These are phyloP conservation scores for Didymella glomerata DNA, from an alignment of 2,329 filamentous ascomycete species.

Conservation along the genomic window DNA sequence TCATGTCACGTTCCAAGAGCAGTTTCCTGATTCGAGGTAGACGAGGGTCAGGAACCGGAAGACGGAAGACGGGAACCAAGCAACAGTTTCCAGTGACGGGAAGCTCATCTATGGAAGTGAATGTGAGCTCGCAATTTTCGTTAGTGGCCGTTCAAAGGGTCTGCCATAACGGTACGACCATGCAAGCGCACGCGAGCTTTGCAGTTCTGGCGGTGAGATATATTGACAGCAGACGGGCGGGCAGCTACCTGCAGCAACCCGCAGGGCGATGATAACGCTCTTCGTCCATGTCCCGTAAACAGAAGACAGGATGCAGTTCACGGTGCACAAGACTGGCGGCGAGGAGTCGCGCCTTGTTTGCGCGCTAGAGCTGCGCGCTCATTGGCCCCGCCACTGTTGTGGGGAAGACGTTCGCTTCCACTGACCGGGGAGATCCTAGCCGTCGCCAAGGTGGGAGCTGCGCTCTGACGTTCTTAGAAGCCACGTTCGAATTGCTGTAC, in stretches of 20 bases:
- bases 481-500: conserved; percentile 43
- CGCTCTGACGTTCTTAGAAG: conserved; percentile 33
- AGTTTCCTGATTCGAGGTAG: conserved; percentile 15
- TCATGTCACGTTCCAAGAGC: conserved; percentile 6
- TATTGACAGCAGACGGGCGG: conserved; percentile 19
- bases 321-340: conserved; percentile 15
- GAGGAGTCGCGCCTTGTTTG: conserved; percentile 12
- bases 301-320: conserved; percentile 16
- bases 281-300: conserved; percentile 13
- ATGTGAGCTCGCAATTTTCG: conserved; percentile 16
- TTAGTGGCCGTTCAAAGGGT: conserved; percentile 20
- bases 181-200: conserved; percentile 15
- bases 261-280: conserved; percentile 15
- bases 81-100: conserved; percentile 2
- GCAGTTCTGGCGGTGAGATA: conserved; percentile 23
- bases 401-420: conserved; percentile 26
- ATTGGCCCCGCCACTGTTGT: conserved; percentile 14
- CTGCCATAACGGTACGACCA: conserved; percentile 18
- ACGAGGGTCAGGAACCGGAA: neutral
- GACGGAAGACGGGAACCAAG: neutral
- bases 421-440: conserved; percentile 20
- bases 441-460: conserved; percentile 28
- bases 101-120: conserved; percentile 14
- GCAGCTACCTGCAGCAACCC: conserved; percentile 16
- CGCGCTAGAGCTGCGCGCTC: conserved; percentile 10